These are phyloP conservation scores for Deinandra increscens DNA, from an alignment of 129 eudicot species.

Conservation along the genomic window DNA sequence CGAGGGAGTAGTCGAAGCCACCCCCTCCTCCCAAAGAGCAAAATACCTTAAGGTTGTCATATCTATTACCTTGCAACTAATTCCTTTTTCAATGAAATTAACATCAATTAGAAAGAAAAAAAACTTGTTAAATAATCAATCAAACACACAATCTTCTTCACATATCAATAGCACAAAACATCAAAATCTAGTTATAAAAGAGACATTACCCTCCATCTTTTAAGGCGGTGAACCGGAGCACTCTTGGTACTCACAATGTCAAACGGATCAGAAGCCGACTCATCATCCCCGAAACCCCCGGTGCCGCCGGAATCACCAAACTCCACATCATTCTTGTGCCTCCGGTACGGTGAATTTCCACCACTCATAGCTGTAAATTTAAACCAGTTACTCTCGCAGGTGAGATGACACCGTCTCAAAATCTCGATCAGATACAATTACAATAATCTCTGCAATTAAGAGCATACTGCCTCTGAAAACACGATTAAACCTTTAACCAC, in stretches of 20 bases:
- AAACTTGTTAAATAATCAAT: background rate
- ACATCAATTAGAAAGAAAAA: background rate
- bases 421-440: background rate
- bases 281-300: conserved; percentile 41
- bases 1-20: too few relatives aligned
- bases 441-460: background rate
- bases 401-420: conserved; percentile 66
- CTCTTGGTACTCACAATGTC: conserved; percentile 71
- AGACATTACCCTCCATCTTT: conserved; percentile 73
- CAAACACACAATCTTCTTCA: background rate
- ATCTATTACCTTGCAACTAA: background rate
- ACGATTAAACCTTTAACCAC: background rate
- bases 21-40: too few relatives aligned
- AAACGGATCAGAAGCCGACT: conserved; percentile 47
- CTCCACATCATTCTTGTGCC: conserved; percentile 53
- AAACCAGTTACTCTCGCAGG: conserved; percentile 65
- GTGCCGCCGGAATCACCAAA: conserved; percentile 23
- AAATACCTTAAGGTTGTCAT: too few relatives aligned
- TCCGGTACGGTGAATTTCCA: conserved; percentile 57
- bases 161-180: background rate
- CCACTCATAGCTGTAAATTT: conserved; percentile 35
- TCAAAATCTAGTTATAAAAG: background rate
- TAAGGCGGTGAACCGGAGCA: conserved; percentile 76
- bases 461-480: conserved; percentile 17
- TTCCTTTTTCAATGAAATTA: background rate